A percentile compares a stretch with the other conserved stretches of the same genome.
Evolutionary conservation across 2,329 filamentous ascomycete genomes (phyloP).

Genomic region (Neoarthrinium moseri): DNA sequence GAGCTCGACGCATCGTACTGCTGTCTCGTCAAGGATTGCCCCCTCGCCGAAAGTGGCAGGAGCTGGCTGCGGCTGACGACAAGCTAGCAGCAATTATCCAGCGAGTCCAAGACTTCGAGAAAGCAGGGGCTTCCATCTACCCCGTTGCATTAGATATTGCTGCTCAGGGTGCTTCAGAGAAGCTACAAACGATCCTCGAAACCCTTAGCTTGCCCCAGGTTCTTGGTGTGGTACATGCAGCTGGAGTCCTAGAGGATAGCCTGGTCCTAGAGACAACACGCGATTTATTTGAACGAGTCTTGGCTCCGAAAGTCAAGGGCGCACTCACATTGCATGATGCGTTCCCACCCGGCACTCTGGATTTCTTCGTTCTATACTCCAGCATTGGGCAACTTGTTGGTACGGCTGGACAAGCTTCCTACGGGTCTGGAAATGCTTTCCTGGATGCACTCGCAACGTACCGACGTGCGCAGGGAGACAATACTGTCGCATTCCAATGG

Average conservation of each 20-base stretch:
- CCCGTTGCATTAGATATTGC: constrained; percentile 34
- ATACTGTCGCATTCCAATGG: constrained; percentile 39
- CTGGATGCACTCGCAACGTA: constrained; percentile 29
- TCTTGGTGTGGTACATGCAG: constrained; percentile 38
- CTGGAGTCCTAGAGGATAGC: constrained; percentile 35
- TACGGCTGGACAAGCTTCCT: constrained; percentile 26
- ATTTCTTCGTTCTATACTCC: constrained; percentile 29
- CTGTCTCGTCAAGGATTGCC: constrained; percentile 36
- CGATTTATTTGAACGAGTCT: constrained; percentile 28
- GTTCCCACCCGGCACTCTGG: constrained; percentile 27
- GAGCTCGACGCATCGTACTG: constrained; percentile 38
- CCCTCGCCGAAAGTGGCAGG: constrained; percentile 28
- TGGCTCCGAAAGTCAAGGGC: constrained; percentile 33
- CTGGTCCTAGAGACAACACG: constrained; percentile 29
- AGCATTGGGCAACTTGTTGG: constrained; percentile 30
- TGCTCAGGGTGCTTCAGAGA: constrained; percentile 15
- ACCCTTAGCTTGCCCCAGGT: constrained; percentile 34
- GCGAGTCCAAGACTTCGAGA: constrained; percentile 30
- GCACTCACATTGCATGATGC: constrained; percentile 21
- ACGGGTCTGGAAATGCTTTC: constrained; percentile 30
- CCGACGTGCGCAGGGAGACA: constrained; percentile 33
- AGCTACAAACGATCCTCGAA: constrained; percentile 25
- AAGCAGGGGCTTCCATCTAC: constrained; percentile 27
- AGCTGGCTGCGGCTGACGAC: constrained; percentile 2
- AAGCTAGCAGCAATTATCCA: constrained; percentile 16